These are phyloP conservation scores for Sporisorium sorghi DNA, from an alignment of 1,284 basidiomycete genomes.

Conservation along the genomic window DNA sequence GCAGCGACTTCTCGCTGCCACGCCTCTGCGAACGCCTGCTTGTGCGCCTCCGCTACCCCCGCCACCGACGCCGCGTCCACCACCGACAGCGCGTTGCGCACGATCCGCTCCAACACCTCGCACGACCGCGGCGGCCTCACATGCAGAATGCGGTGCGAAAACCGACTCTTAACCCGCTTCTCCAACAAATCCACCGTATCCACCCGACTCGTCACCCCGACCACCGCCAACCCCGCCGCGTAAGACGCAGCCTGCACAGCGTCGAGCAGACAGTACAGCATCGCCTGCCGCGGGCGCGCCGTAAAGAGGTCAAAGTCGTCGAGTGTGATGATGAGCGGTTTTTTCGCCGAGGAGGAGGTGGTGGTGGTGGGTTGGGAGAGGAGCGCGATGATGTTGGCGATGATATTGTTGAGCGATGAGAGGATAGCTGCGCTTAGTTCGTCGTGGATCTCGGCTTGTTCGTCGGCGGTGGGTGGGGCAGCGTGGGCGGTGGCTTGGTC, in stretches of 20 bases:
- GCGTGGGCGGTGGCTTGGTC: neutral
- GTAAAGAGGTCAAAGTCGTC: conserved; percentile 66
- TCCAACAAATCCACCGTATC: conserved; percentile 65
- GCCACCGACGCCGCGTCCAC: too few relatives aligned
- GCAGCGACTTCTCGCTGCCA: conserved; percentile 34
- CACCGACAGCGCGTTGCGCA: conserved; percentile 34
- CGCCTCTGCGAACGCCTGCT: conserved; percentile 13
- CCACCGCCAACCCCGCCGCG: conserved; percentile 58
- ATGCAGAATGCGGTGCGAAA: conserved; percentile 64
- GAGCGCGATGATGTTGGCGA: conserved; percentile 61
- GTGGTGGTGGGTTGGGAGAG: conserved; percentile 58
- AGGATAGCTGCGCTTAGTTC: conserved; percentile 35
- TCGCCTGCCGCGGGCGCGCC: conserved; percentile 57
- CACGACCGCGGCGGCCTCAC: conserved; percentile 47
- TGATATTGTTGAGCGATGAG: conserved; percentile 50
- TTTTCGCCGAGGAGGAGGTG: conserved; percentile 15
- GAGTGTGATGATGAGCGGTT: conserved; percentile 62
- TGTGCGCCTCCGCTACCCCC: too few relatives aligned
- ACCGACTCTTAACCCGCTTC: conserved; percentile 67
- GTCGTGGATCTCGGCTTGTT: conserved; percentile 45
- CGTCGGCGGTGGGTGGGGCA: neutral
- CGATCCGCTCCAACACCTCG: conserved; percentile 44
- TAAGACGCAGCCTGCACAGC: conserved; percentile 66
- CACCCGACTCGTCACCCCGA: conserved; percentile 59
- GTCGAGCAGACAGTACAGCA: conserved; percentile 67